Evolutionary conservation across 306 rosid species (phyloP), one percentile per base, ranked within the genome.

Genomic region (Carpinus viminea): DNA sequence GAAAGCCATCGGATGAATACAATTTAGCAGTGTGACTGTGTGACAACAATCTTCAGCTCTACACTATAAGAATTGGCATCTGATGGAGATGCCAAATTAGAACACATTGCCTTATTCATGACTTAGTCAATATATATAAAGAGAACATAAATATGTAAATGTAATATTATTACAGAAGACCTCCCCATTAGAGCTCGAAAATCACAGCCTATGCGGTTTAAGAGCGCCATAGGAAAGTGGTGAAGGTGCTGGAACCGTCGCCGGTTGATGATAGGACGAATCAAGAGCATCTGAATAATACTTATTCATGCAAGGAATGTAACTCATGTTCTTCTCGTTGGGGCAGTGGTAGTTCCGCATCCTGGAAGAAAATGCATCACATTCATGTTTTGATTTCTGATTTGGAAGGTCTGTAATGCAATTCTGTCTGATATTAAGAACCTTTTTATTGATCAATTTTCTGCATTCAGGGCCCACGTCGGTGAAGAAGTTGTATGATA

Each of bases 401-500:
- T 85, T 66, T 0, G 86, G 83, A 11, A 91, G 72, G 17, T 82
- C 88, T 9, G 10, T 53, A 31, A 94, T 90, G 78, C 98, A 94
- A 38, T 94, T 94, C 2, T 31, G 64, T 0, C 28, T 72, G 24
- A 94, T 85, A 17, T 87, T 79, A 48, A 94, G 77, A 20, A 62
- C 12, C 43, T 81, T 85, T 52, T 75, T 74, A 6, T 79, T 17
- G 1, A 94, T 86, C 74, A 94, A 66, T 48, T 74, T 88, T 83
- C 78, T 4, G 47, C 98, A 94, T 7, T 45, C 62, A 0, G 93
- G 90, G 1, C 97, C 98, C 52, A 92, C 75, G 62, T 80, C 68
- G 0, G 86, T 89, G 80, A 94, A 80, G 26, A 83, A 94, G 80
- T 94, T 94, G 34, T 72, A 12, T 4, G 83, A 48, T 38, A 94